Percentiles rank a stretch among this genome's conserved stretches.
Conservation (phyloP, 169 alveolate genomes). For the Plasmodium gallinaceum region DNA sequence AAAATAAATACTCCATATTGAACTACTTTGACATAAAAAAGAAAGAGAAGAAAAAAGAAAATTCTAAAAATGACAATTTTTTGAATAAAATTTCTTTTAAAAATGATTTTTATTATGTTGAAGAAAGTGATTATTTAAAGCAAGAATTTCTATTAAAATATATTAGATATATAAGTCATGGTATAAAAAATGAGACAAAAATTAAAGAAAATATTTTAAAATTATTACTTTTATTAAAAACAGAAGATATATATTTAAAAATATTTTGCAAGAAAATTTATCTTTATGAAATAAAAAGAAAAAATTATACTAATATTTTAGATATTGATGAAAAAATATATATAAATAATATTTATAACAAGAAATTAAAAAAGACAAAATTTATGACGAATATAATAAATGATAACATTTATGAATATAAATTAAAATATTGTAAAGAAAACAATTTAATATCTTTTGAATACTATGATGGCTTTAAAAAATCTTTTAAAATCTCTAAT, state of each 20-base stretch:
- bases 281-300: slow-evolving; percentile 22
- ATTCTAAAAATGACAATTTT: slow-evolving; percentile 2
- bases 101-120: slow-evolving; percentile 31
- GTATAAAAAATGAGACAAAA: slow-evolving; percentile 11
- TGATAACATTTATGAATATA: slow-evolving; percentile 65
- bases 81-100: slow-evolving; percentile 10
- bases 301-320: background rate
- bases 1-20: slow-evolving; percentile 57
- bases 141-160: slow-evolving; percentile 28
- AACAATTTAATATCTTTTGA: slow-evolving; percentile 47
- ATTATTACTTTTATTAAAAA: slow-evolving; percentile 40
- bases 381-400: slow-evolving; percentile 25
- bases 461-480: slow-evolving; percentile 51
- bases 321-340: slow-evolving; percentile 35
- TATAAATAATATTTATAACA: slow-evolving; percentile 71
- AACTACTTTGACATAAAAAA: slow-evolving; percentile 37
- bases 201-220: slow-evolving; percentile 65
- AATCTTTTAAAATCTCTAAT: slow-evolving; percentile 28
- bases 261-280: slow-evolving; percentile 33
- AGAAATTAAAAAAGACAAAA: slow-evolving; percentile 20
- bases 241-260: slow-evolving; percentile 62
- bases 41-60: slow-evolving; percentile 33
- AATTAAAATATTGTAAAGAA: slow-evolving; percentile 47
- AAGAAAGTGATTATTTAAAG: slow-evolving; percentile 9
- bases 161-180: slow-evolving; percentile 32